Conservation (phyloP, 2,329 filamentous ascomycete genomes). For the Pseudogymnoascus sp. region DNA sequence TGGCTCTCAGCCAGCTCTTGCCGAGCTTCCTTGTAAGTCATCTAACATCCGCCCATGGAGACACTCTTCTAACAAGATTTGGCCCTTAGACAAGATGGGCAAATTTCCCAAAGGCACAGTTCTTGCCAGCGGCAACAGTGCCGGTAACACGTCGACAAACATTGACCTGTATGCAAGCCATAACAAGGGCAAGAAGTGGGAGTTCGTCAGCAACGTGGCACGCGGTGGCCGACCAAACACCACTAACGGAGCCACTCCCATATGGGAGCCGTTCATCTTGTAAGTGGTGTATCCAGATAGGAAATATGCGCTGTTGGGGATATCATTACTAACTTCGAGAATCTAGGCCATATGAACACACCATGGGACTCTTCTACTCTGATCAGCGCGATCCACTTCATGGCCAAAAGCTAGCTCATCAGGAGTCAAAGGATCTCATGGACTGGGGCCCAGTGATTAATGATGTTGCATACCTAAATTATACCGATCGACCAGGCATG, state of each 20-base stretch:
- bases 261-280: constrained; percentile 66
- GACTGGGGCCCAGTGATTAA: constrained; percentile 49
- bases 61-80: neutral
- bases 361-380: constrained; percentile 39
- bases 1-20: constrained; percentile 62
- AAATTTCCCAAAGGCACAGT: constrained; percentile 54
- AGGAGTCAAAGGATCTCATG: constrained; percentile 47
- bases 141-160: constrained; percentile 39
- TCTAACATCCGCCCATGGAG: neutral
- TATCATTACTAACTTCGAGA: neutral
- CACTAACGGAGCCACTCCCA: constrained; percentile 54
- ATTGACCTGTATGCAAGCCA: constrained; percentile 61
- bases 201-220: constrained; percentile 58
- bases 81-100: constrained; percentile 38
- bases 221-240: constrained; percentile 50
- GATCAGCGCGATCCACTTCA: constrained; percentile 56
- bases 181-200: constrained; percentile 54
- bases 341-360: neutral
- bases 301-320: neutral
- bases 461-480: constrained; percentile 51
- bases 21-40: constrained; percentile 42
- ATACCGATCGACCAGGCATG: constrained; percentile 58
- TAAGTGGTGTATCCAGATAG: constrained; percentile 19
- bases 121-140: constrained; percentile 40
- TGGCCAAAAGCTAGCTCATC: constrained; percentile 59